phyloP scores from a whole-genome alignment of 768 basidiomycete species.

The Termitomyces sp. region DNA sequence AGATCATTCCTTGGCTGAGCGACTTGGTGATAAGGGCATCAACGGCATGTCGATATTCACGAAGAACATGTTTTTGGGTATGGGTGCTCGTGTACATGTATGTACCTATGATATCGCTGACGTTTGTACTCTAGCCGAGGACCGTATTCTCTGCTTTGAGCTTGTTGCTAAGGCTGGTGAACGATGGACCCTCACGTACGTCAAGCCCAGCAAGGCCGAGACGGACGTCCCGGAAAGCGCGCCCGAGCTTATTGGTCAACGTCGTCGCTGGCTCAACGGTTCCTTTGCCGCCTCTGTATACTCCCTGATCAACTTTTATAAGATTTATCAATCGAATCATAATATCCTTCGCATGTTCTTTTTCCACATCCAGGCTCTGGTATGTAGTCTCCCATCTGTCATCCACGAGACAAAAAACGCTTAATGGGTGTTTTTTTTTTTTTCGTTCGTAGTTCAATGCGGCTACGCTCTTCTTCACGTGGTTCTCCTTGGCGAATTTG shows the following conservation, averaged over 20 bases:
- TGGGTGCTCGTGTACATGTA: not conserved
- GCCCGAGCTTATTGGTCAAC: constrained; percentile 88
- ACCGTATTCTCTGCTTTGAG: constrained; percentile 97
- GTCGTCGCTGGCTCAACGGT: constrained; percentile 95
- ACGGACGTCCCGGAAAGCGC: constrained; percentile 94
- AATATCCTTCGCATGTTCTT: constrained; percentile 91
- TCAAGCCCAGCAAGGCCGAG: constrained; percentile 94
- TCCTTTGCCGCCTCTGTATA: constrained; percentile 93
- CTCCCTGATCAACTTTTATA: constrained; percentile 86
- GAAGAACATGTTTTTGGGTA: constrained; percentile 68
- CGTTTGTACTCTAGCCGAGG: constrained; percentile 55
- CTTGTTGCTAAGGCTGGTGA: constrained; percentile 87
- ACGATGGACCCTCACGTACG: constrained; percentile 82
- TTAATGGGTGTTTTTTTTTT: not conserved
- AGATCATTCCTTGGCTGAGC: constrained; percentile 84
- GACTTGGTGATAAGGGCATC: constrained; percentile 89
- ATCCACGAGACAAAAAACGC: not conserved
- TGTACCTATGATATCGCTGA: too few species aligned
- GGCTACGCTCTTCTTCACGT: constrained; percentile 80
- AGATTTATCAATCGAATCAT: constrained; percentile 81
- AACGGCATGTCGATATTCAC: constrained; percentile 97
- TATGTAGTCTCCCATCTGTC: constrained; percentile 28
- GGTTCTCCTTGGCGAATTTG: constrained; percentile 89
- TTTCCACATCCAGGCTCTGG: constrained; percentile 88
- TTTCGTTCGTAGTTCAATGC: constrained; percentile 79